Evolutionary conservation across 495 filamentous ascomycete species (phyloP).

Genomic region (Collariella sp.): DNA sequence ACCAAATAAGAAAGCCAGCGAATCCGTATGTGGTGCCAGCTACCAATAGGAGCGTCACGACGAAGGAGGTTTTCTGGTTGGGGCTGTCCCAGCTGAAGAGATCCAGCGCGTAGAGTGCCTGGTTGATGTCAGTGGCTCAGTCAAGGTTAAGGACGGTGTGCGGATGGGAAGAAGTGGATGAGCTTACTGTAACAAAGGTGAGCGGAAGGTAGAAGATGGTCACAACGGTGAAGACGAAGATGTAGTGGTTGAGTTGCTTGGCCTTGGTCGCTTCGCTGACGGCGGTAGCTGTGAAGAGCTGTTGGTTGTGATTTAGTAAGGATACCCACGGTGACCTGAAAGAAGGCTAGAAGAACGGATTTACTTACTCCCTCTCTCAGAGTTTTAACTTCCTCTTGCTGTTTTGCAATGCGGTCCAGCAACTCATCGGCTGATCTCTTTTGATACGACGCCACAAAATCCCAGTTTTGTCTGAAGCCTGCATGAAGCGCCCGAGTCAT

Average conservation of each 20-base stretch:
- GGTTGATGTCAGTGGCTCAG: neutral
- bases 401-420: too few species aligned
- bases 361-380: too few species aligned
- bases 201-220: neutral
- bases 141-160: too few species aligned
- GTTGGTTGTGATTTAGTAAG: too few species aligned
- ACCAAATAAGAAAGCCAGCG: neutral
- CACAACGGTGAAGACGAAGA: neutral
- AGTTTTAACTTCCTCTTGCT: too few species aligned
- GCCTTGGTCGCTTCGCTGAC: neutral
- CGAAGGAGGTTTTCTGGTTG: constrained; percentile 8
- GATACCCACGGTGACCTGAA: too few species aligned
- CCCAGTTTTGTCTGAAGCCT: too few species aligned
- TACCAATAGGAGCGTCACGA: constrained; percentile 12
- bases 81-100: constrained; percentile 15
- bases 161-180: too few species aligned
- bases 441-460: too few species aligned
- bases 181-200: neutral
- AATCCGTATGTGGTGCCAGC: constrained; percentile 13
- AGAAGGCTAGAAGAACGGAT: too few species aligned
- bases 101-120: constrained; percentile 19
- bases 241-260: neutral
- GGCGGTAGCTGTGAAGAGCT: neutral
- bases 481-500: too few species aligned
- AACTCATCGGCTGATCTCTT: too few species aligned